A percentile compares a stretch with the other conserved stretches of the same genome.
These are phyloP conservation scores for Leccinellum albellum DNA, from an alignment of 768 basidiomycete genomes.

Conservation along the genomic window DNA sequence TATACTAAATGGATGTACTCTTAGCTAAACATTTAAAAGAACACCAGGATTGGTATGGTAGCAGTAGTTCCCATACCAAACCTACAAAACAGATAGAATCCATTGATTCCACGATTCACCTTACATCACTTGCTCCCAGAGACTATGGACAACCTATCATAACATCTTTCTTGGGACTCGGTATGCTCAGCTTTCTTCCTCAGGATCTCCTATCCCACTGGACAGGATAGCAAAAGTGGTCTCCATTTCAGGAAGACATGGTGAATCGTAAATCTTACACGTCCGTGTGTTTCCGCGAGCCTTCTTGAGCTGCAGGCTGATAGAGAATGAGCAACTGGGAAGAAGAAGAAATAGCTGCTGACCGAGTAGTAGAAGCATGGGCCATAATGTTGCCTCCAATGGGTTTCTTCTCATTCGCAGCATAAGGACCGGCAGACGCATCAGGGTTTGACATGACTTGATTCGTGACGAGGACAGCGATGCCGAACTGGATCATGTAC, in stretches of 20 bases:
- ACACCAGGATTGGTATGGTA: not conserved
- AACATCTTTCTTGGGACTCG: not conserved
- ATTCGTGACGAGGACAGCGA: constrained; percentile 95
- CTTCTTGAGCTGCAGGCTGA: constrained; percentile 86
- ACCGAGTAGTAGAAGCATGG: constrained; percentile 97
- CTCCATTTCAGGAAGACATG: constrained; percentile 95
- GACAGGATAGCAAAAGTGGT: constrained; percentile 91
- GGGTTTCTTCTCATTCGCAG: constrained; percentile 93
- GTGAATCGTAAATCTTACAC: constrained; percentile 97
- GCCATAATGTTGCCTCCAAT: constrained; percentile 99
- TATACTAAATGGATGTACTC: constrained; percentile 7
- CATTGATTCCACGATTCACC: constrained; percentile 7
- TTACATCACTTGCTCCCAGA: constrained; percentile 3
- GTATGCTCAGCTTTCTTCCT: constrained; percentile 62
- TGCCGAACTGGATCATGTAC: constrained; percentile 69
- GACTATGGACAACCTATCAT: not conserved
- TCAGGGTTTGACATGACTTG: constrained; percentile 99
- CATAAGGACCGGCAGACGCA: constrained; percentile 84
- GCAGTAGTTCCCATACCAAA: not conserved
- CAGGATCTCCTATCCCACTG: constrained; percentile 91
- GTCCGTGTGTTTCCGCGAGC: constrained; percentile 87
- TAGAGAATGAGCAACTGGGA: constrained; percentile 5
- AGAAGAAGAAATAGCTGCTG: constrained; percentile 11
- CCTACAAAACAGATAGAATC: constrained; percentile 12
- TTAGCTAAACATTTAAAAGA: not conserved